A percentile compares a stretch with the other conserved stretches of the same genome.
Conservation (phyloP, 139 green algal genomes). For the Chlorella sorokiniana region DNA sequence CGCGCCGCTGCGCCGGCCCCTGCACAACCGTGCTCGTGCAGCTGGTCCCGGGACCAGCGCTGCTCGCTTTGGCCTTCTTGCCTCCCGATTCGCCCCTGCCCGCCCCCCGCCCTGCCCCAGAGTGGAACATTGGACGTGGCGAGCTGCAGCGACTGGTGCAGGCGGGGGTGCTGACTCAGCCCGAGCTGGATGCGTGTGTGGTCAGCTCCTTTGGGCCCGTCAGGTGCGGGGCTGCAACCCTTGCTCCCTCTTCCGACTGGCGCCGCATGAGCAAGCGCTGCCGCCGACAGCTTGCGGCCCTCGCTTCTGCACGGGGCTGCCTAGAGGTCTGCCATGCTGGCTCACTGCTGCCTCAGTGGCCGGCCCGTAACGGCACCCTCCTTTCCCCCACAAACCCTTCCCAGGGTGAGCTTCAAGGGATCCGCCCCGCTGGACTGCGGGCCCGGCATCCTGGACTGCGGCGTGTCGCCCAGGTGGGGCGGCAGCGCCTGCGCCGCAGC, state of each 20-base stretch:
- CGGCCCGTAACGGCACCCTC: no score
- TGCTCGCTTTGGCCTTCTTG: not conserved
- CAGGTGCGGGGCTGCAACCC: conserved; percentile 55
- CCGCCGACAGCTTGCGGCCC: no score
- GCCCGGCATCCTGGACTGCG: not conserved
- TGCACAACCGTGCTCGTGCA: no score
- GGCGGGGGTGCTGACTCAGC: conserved; percentile 63
- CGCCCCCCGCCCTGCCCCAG: not conserved
- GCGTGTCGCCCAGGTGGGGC: not conserved
- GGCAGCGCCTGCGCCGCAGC: no score
- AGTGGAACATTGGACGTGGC: conserved; percentile 43
- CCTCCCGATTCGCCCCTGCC: no score
- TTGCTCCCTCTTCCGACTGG: no score
- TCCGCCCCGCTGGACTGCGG: not conserved
- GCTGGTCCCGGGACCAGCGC: no score
- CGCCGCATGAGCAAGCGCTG: no score
- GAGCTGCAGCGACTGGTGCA: conserved; percentile 61
- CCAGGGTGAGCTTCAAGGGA: not conserved
- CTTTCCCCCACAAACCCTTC: conserved; percentile 47
- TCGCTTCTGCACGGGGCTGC: no score
- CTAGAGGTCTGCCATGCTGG: no score
- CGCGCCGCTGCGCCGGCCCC: no score
- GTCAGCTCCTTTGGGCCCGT: conserved; percentile 79
- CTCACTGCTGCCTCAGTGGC: no score
- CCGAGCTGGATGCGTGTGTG: conserved; percentile 67